A percentile compares a stretch with the other conserved stretches of the same genome.
phyloP scores from a whole-genome alignment of 192 early-diverging fungal genomes.

The Spinellus fusiger region DNA sequence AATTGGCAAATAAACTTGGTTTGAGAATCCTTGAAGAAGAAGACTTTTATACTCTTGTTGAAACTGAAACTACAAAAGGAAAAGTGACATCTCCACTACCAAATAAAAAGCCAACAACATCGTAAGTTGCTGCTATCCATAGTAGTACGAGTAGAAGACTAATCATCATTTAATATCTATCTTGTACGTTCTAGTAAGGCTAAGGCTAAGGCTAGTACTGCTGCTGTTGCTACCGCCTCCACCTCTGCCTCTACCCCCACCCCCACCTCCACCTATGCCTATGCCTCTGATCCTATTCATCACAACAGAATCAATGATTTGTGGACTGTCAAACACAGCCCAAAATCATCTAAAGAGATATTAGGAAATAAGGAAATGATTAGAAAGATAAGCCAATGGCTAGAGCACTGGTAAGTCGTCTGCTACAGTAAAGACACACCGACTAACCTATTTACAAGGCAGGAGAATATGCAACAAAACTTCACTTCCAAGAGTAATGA shows the following conservation, averaged over 20 bases:
- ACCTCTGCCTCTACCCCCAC: too few species aligned
- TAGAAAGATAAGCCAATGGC: conserved; percentile 68
- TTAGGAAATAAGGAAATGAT: conserved; percentile 79
- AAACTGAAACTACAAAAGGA: conserved; percentile 40
- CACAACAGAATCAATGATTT: conserved; percentile 33
- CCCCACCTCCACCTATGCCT: too few species aligned
- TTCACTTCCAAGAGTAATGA: conserved; percentile 52
- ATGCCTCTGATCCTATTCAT: not conserved
- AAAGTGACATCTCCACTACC: conserved; percentile 20
- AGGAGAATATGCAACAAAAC: conserved; percentile 33
- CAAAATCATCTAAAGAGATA: conserved; percentile 69
- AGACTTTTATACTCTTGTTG: conserved; percentile 74
- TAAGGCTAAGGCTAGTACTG: too few species aligned
- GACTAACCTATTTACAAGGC: conserved; percentile 28
- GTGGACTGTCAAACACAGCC: conserved; percentile 93
- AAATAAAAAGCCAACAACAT: conserved; percentile 20
- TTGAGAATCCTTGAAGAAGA: conserved; percentile 80
- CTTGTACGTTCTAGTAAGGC: too few species aligned
- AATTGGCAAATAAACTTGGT: conserved; percentile 65
- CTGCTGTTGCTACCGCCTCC: too few species aligned
- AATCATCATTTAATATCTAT: too few species aligned
- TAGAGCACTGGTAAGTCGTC: conserved; percentile 58
- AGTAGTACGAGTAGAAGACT: too few species aligned
- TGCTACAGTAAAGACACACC: not conserved
- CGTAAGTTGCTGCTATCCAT: conserved; percentile 7